Evolutionary conservation across 169 alveolate genomes (phyloP), one percentile per base, ranked within the genome.

Genomic region (Theileria sp.): DNA sequence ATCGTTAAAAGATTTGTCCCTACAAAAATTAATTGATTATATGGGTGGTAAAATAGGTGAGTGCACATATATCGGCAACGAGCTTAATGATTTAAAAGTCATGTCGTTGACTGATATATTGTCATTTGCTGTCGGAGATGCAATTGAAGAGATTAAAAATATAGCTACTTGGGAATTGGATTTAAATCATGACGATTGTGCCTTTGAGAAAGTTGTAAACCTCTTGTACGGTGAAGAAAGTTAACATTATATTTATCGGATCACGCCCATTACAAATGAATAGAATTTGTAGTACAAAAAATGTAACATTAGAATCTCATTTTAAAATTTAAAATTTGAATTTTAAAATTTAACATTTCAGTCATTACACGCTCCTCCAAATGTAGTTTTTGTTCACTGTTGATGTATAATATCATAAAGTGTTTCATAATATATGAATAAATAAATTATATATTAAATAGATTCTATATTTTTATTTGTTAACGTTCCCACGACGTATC

Each of bases 41-140:
- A 7, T n/a, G 21, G 32, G 15, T 15, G 32, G 54, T 17, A 30
- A 64, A 17, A 71, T 79, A 6, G 50, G 28, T 64, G 84, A 72
- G 12, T 70, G 87, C 28, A 87, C 75, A 13, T 77, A 56, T 56
- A 81, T 81, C n/a, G 88, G 88, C 15, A 84, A 81, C 68, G 75
- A 70, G 3, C 8, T n/a, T 0, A 81, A 81, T 64, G 88, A 81
- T 38, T 13, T 76, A 17, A 79, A 74, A 23, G 72, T 64, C 44
- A 36, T 81, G 88, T 44, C 54, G 19, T 44, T 44, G 17, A 3
- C 54, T 13, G 54, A 44, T 44, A 44, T 44, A 44, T 1, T 44
- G 54, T 84, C 90, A 0, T 84, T 77, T 61, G 87, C 87, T 19
- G 86, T 84, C 9, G 90, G 79, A 0, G 74, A 77, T 32, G 90